phyloP scores from a whole-genome alignment of 352 stramenopile genomes.

The Globisporangium recalcitrans region DNA sequence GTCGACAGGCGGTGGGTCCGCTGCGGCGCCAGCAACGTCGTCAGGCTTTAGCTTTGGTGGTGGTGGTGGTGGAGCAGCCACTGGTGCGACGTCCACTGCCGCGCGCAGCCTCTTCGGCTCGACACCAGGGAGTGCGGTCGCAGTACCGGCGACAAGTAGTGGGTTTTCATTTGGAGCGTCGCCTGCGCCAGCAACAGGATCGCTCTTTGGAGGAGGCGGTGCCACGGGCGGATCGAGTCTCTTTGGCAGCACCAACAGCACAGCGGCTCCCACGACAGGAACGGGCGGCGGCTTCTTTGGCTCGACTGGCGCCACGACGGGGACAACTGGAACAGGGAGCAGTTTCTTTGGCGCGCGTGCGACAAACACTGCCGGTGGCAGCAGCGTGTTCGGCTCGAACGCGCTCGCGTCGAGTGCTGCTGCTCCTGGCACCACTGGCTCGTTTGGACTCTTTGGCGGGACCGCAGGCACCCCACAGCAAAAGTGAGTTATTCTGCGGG shows the following conservation, averaged over 20 bases:
- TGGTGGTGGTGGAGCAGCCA: neutral
- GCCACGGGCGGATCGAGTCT: constrained; percentile 15
- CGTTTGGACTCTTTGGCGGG: constrained; percentile 21
- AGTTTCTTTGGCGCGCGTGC: constrained; percentile 20
- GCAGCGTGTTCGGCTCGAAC: constrained; percentile 8
- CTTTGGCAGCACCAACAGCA: constrained; percentile 15
- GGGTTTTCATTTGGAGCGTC: constrained; percentile 23
- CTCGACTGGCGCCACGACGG: neutral
- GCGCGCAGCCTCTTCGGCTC: constrained; percentile 24
- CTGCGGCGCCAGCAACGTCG: constrained; percentile 4
- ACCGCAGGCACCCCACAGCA: constrained; percentile 1
- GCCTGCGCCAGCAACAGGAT: constrained; percentile 11
- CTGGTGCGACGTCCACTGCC: constrained; percentile 7
- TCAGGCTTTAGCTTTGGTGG: constrained; percentile 15
- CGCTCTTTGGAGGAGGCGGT: constrained; percentile 20
- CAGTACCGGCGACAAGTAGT: neutral
- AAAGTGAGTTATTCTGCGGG: constrained; percentile 12
- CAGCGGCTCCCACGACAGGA: constrained; percentile 7
- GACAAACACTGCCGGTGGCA: constrained; percentile 8
- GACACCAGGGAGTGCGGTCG: neutral
- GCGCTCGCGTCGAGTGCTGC: constrained; percentile 2
- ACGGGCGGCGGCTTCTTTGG: constrained; percentile 21
- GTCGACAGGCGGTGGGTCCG: constrained; percentile 15
- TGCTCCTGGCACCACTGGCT: constrained; percentile 2
- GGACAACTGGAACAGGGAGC: constrained; percentile 11